Conservation (phyloP, 352 stramenopile species). For the Pythium biforme region DNA sequence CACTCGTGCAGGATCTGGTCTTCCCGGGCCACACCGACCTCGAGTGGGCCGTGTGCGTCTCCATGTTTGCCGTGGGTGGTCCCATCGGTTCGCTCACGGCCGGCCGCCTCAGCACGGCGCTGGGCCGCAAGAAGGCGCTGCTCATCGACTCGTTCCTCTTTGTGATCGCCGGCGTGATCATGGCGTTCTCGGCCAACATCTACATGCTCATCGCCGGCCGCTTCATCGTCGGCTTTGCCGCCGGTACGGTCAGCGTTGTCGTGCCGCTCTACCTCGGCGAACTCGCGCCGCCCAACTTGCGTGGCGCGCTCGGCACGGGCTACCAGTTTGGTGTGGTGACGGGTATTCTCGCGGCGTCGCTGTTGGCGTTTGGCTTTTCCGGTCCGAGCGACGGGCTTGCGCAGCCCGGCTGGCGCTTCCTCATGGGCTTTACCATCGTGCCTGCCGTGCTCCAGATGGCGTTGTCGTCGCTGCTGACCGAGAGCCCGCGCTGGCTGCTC, state of each 20-base stretch:
- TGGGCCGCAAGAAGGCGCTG: slow-evolving; percentile 43
- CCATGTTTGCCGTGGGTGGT: slow-evolving; percentile 42
- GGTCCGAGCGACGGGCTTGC: slow-evolving; percentile 32
- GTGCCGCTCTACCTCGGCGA: slow-evolving; percentile 49
- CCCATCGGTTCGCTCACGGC: slow-evolving; percentile 41
- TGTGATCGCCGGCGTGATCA: slow-evolving; percentile 39
- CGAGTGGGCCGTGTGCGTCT: slow-evolving; percentile 44
- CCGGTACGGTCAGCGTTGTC: slow-evolving; percentile 42
- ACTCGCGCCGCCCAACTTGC: slow-evolving; percentile 41
- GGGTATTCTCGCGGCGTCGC: slow-evolving; percentile 36
- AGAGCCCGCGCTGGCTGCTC: slow-evolving; percentile 42
- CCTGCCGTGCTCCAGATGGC: slow-evolving; percentile 41
- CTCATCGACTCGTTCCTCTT: slow-evolving; percentile 47
- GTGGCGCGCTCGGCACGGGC: slow-evolving; percentile 38
- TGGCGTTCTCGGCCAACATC: slow-evolving; percentile 45
- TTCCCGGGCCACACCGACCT: slow-evolving; percentile 38
- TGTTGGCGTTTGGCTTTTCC: slow-evolving; percentile 45
- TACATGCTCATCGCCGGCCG: slow-evolving; percentile 44
- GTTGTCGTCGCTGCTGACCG: slow-evolving; percentile 38
- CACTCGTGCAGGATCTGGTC: slow-evolving; percentile 30
- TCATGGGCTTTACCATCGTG: slow-evolving; percentile 44
- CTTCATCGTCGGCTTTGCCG: slow-evolving; percentile 42
- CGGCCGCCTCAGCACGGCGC: slow-evolving; percentile 33
- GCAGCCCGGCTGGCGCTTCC: slow-evolving; percentile 40
- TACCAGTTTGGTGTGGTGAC: slow-evolving; percentile 50